A percentile compares a stretch with the other conserved stretches of the same genome.
phyloP scores from a whole-genome alignment of 805 yeast species.

The Yamadazyma akitaensis region DNA sequence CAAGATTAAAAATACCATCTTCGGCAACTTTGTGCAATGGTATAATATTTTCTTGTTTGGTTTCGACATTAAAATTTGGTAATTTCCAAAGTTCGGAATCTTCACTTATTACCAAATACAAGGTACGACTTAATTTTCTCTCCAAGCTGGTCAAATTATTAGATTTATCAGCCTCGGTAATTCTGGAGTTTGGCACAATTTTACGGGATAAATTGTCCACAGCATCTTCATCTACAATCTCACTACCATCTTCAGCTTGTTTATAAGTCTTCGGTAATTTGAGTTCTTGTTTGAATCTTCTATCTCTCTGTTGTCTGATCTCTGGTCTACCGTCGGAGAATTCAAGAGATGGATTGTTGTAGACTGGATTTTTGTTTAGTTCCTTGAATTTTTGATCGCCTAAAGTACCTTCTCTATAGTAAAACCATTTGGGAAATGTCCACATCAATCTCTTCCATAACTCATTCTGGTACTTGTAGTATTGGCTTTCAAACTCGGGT shows the following conservation, averaged over 20 bases:
- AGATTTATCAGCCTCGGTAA: constrained; percentile 69
- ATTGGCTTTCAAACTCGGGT: constrained; percentile 67
- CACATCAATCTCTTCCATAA: constrained; percentile 90
- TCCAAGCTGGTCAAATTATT: constrained; percentile 69
- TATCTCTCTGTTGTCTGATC: constrained; percentile 82
- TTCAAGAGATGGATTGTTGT: constrained; percentile 70
- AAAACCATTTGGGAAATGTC: constrained; percentile 94
- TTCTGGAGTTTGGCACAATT: constrained; percentile 65
- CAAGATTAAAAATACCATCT: constrained; percentile 63
- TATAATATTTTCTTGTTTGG: constrained; percentile 25
- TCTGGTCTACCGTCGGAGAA: constrained; percentile 85
- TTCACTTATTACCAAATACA: constrained; percentile 66
- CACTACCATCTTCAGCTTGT: constrained; percentile 25
- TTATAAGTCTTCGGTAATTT: constrained; percentile 66
- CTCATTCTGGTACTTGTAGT: constrained; percentile 79
- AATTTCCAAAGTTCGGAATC: constrained; percentile 61
- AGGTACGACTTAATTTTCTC: constrained; percentile 72
- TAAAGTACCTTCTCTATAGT: constrained; percentile 85
- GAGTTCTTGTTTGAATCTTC: constrained; percentile 75
- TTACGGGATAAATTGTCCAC: constrained; percentile 62
- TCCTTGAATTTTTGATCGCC: constrained; percentile 77
- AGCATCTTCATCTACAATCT: constrained; percentile 32
- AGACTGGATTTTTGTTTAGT: constrained; percentile 72
- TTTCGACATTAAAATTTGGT: constrained; percentile 56
- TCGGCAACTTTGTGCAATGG: constrained; percentile 75